These are phyloP conservation scores for Discostella stelligeroides DNA, from an alignment of 108 stramenopile genomes.

Conservation along the genomic window DNA sequence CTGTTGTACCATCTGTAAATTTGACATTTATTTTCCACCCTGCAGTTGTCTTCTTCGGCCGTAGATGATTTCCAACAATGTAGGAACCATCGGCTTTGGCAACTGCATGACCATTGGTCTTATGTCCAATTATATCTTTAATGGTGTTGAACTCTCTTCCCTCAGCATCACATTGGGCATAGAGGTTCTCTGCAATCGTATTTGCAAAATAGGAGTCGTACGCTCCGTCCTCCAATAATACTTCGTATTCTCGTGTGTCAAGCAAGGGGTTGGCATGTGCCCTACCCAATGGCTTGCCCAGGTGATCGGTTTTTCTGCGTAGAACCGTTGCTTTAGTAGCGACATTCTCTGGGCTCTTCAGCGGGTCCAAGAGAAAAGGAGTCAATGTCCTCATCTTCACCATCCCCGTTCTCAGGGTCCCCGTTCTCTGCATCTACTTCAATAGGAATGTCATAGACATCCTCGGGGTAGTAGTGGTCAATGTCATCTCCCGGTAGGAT, in stretches of 20 bases:
- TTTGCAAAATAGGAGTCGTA: too few species aligned
- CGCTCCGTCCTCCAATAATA: conserved; percentile 49
- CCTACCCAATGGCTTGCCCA: conserved; percentile 19
- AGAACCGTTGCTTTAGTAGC: conserved; percentile 2
- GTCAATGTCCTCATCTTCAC: too few species aligned
- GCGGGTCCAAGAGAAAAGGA: not conserved
- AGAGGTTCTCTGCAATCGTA: conserved; percentile 56
- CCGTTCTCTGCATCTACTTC: too few species aligned
- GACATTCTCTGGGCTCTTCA: too few species aligned
- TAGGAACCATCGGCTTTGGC: conserved; percentile 38
- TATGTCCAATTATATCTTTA: not conserved
- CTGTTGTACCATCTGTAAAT: too few species aligned
- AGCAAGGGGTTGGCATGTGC: conserved; percentile 46
- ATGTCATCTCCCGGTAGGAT: not conserved
- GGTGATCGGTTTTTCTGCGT: not conserved
- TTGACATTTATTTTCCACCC: too few species aligned
- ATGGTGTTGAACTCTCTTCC: conserved; percentile 49
- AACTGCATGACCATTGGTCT: too few species aligned
- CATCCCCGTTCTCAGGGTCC: too few species aligned
- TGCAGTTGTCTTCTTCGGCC: too few species aligned
- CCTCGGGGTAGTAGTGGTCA: too few species aligned
- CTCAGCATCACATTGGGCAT: conserved; percentile 35
- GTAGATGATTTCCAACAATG: conserved; percentile 40
- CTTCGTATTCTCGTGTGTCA: conserved; percentile 44
- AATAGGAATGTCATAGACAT: too few species aligned